Evolutionary conservation across 257 asterid species (phyloP).

Genomic region (Penstemon newberryi): DNA sequence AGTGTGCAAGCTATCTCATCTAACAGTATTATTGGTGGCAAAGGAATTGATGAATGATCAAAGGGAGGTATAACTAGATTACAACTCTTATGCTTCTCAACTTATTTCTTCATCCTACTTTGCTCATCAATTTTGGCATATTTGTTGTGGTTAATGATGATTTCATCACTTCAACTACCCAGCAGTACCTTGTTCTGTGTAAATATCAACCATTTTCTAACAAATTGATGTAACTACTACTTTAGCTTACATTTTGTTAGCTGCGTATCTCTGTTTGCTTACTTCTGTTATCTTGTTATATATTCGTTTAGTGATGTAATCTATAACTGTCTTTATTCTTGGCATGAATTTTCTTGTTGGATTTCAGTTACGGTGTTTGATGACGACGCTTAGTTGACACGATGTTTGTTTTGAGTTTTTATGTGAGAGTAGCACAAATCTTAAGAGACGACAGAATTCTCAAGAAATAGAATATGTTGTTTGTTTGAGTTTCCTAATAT

Average conservation of each 20-base stretch:
- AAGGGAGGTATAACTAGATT: constrained; percentile 3
- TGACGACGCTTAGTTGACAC: no score
- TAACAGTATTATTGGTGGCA: constrained; percentile 63
- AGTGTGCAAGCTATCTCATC: constrained; percentile 81
- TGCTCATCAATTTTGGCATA: constrained; percentile 1
- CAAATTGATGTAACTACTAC: not conserved
- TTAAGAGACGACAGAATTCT: no score
- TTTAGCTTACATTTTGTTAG: not conserved
- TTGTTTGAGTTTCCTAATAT: no score
- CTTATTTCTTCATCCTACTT: not conserved
- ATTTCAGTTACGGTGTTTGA: not conserved
- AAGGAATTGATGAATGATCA: constrained; percentile 45
- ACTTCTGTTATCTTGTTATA: not conserved
- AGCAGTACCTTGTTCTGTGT: not conserved
- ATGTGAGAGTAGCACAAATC: no score
- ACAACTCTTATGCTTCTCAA: not conserved
- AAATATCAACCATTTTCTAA: constrained; percentile 1
- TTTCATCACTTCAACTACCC: not conserved
- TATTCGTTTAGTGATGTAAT: not conserved
- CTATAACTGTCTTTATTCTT: not conserved
- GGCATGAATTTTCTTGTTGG: not conserved
- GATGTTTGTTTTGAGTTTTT: no score
- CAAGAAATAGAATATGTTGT: no score
- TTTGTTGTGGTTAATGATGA: constrained; percentile 9
- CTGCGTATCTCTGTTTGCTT: not conserved